A percentile compares a stretch with the other conserved stretches of the same genome.
These are phyloP conservation scores for Chlamydomonas sp. DNA, from an alignment of 139 green algal genomes.

Conservation along the genomic window DNA sequence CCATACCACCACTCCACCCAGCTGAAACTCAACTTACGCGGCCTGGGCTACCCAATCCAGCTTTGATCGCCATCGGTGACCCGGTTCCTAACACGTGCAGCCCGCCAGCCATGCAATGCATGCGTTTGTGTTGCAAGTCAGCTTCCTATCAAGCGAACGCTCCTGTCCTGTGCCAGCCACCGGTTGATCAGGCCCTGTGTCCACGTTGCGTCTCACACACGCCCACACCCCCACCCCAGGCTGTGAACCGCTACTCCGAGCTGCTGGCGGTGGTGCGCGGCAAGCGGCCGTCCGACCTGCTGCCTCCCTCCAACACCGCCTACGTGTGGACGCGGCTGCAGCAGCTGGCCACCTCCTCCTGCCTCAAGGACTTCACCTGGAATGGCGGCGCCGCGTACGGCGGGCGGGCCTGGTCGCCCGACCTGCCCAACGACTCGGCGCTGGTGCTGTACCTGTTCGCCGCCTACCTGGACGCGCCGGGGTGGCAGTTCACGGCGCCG, in stretches of 20 bases:
- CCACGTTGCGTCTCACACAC: background rate
- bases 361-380: slow-evolving; percentile 64
- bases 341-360: slow-evolving; percentile 66
- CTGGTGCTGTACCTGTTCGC: slow-evolving; percentile 86
- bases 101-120: no score
- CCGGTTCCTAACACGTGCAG: no score
- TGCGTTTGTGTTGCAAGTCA: no score
- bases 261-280: slow-evolving; percentile 70
- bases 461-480: slow-evolving; percentile 77
- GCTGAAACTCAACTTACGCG: no score
- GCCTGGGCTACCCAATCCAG: no score
- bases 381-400: slow-evolving; percentile 64
- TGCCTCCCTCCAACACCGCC: slow-evolving; percentile 66
- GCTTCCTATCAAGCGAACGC: no score
- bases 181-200: background rate
- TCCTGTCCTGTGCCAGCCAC: background rate
- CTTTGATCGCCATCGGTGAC: no score
- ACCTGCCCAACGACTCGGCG: slow-evolving; percentile 80
- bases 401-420: slow-evolving; percentile 69
- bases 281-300: slow-evolving; percentile 66
- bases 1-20: background rate
- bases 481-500: slow-evolving; percentile 67
- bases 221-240: slow-evolving; percentile 44
- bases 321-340: slow-evolving; percentile 74
- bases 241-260: slow-evolving; percentile 66